phyloP scores from a whole-genome alignment of 164 flowering plant genomes.

The Cinnamomum micranthum region DNA sequence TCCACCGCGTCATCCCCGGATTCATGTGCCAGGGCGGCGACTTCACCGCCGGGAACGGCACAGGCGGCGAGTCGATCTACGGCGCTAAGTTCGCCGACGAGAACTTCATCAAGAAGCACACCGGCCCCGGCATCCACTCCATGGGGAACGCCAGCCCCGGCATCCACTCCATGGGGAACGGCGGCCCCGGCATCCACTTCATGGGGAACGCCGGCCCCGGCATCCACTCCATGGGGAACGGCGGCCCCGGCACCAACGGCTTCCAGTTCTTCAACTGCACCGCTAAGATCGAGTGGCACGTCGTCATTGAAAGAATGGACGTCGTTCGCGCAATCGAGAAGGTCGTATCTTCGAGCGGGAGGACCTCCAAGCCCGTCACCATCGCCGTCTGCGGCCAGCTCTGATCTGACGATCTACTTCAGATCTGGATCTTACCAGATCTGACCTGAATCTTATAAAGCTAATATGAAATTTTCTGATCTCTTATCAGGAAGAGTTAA shows the following conservation, averaged over 20 bases:
- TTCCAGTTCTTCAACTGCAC: conserved; percentile 51
- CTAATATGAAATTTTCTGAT: too few relatives aligned
- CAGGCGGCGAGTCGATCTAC: conserved; percentile 48
- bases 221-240: conserved; percentile 45
- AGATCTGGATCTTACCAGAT: neutral
- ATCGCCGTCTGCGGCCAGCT: conserved; percentile 44
- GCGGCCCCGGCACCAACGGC: conserved; percentile 39
- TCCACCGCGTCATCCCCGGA: conserved; percentile 36
- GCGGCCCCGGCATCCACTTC: too few relatives aligned
- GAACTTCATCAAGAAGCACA: conserved; percentile 49
- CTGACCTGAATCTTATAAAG: neutral
- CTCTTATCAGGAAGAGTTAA: too few relatives aligned
- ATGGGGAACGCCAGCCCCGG: conserved; percentile 58
- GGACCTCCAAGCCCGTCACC: conserved; percentile 24
- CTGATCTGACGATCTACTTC: neutral
- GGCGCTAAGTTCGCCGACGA: conserved; percentile 46
- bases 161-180: too few relatives aligned
- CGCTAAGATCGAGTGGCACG: conserved; percentile 34
- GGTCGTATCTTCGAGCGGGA: conserved; percentile 31
- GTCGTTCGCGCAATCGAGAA: conserved; percentile 41
- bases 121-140: conserved; percentile 42
- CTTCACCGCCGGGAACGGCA: conserved; percentile 43
- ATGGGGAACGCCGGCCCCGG: too few relatives aligned
- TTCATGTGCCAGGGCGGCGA: conserved; percentile 52
- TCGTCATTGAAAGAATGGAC: conserved; percentile 40